Conservation (phyloP, 805 yeast genomes). For the Brettanomyces custersianus region DNA sequence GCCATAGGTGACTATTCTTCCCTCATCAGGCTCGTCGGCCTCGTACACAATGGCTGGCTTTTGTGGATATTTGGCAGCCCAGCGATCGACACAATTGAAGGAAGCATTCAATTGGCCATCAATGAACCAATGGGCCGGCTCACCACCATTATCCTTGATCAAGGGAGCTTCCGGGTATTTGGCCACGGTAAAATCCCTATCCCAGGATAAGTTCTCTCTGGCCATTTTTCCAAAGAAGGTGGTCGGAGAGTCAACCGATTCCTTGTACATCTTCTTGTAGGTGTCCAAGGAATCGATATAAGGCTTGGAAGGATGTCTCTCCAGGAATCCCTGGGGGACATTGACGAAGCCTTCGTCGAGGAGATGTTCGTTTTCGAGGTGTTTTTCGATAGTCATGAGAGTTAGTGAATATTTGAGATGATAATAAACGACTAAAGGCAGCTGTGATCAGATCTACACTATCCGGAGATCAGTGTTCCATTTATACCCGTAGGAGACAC, state of each 20-base stretch:
- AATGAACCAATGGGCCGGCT: conserved; percentile 62
- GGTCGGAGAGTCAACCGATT: conserved; percentile 48
- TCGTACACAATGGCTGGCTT: conserved; percentile 72
- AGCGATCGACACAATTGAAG: conserved; percentile 76
- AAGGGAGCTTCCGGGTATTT: conserved; percentile 32
- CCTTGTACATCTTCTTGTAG: conserved; percentile 39
- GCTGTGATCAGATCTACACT: background rate
- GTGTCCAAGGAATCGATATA: conserved; percentile 39
- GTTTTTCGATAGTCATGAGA: conserved; percentile 12
- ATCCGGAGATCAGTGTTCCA: background rate
- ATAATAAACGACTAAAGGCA: no score
- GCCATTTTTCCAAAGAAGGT: conserved; percentile 49
- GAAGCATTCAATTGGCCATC: conserved; percentile 75
- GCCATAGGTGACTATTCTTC: conserved; percentile 54
- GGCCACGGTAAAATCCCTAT: conserved; percentile 37
- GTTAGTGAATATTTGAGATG: no score
- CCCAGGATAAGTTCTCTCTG: conserved; percentile 42
- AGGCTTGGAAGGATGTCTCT: conserved; percentile 37
- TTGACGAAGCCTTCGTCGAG: conserved; percentile 20
- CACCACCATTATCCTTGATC: conserved; percentile 40
- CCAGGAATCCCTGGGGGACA: conserved; percentile 27
- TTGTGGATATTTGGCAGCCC: conserved; percentile 62
- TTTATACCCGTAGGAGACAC: no score
- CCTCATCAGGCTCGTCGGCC: conserved; percentile 68
- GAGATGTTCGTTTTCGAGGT: conserved; percentile 25